A percentile compares a stretch with the other conserved stretches of the same genome.
Conservation (phyloP, 2,329 filamentous ascomycete genomes). For the Colletotrichum gigasporum region DNA sequence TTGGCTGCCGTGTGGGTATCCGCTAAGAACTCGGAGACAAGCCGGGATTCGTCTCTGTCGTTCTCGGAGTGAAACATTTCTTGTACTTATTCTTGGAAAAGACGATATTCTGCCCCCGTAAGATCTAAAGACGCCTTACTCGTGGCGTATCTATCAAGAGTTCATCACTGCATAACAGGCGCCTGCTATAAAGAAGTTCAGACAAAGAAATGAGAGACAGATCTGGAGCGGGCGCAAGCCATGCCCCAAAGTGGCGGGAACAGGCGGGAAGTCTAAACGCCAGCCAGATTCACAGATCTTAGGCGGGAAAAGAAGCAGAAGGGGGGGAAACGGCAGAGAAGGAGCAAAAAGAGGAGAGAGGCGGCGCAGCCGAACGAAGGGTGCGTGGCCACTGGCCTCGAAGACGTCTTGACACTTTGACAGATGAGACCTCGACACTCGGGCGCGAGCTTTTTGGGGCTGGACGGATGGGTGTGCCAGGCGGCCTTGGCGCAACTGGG, state of each 20-base stretch:
- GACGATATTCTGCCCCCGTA: no score
- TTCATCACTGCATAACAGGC: no score
- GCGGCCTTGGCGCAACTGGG: no score
- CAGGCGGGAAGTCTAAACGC: constrained; percentile 19
- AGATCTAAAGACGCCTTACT: no score
- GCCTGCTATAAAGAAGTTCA: no score
- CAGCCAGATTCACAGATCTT: not conserved
- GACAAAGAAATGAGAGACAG: constrained; percentile 13
- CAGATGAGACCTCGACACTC: not conserved
- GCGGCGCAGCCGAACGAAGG: not conserved
- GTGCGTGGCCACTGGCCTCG: not conserved
- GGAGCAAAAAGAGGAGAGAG: no score
- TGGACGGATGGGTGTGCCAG: not conserved
- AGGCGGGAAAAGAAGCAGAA: not conserved
- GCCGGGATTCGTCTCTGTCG: no score
- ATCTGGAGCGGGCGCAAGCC: not conserved
- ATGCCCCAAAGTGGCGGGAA: not conserved
- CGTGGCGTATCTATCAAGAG: no score
- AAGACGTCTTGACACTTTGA: not conserved
- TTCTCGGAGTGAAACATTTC: no score
- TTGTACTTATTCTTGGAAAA: no score
- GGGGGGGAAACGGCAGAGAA: no score
- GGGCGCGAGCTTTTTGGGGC: not conserved
- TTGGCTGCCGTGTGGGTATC: not conserved
- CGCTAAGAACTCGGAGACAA: no score